phyloP scores from a whole-genome alignment of 345 rosid genomes.

The Boechera divaricarpa region DNA sequence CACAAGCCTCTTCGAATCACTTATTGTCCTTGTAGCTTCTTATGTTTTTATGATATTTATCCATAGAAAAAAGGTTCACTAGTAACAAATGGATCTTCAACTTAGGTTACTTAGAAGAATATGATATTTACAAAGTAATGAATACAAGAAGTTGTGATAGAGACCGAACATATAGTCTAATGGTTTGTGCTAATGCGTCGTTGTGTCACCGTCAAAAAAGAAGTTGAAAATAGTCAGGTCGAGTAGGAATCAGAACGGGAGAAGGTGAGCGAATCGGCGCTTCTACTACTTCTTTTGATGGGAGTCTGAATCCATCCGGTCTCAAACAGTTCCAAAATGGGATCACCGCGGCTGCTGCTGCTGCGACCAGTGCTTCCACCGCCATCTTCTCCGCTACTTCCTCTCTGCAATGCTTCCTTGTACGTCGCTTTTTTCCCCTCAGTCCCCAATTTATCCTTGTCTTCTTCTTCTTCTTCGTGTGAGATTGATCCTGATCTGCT shows the following conservation, averaged over 20 bases:
- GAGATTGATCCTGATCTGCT: conserved; percentile 39
- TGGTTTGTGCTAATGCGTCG: not conserved
- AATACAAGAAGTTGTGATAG: not conserved
- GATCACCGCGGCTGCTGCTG: conserved; percentile 37
- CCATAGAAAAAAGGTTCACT: not conserved
- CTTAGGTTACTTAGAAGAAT: conserved; percentile 12
- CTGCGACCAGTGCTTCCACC: conserved; percentile 33
- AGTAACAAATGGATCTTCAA: not conserved
- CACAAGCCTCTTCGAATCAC: not conserved
- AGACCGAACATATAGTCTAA: not conserved
- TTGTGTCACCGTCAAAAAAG: too few species aligned
- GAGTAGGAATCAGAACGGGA: conserved; percentile 36
- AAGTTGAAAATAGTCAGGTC: not conserved
- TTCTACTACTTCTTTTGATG: conserved; percentile 28
- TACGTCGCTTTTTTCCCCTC: conserved; percentile 44
- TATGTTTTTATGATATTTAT: not conserved
- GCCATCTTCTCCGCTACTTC: conserved; percentile 42
- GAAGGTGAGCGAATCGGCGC: conserved; percentile 32
- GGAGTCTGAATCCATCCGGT: conserved; percentile 58
- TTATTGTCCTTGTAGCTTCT: not conserved
- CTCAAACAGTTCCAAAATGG: conserved; percentile 60
- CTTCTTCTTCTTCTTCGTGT: conserved; percentile 21
- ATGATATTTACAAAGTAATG: conserved; percentile 14
- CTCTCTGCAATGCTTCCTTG: conserved; percentile 62
- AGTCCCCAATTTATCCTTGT: not conserved